These are phyloP conservation scores for Nannochloris sp. DNA, from an alignment of 139 green algal genomes.

Conservation along the genomic window DNA sequence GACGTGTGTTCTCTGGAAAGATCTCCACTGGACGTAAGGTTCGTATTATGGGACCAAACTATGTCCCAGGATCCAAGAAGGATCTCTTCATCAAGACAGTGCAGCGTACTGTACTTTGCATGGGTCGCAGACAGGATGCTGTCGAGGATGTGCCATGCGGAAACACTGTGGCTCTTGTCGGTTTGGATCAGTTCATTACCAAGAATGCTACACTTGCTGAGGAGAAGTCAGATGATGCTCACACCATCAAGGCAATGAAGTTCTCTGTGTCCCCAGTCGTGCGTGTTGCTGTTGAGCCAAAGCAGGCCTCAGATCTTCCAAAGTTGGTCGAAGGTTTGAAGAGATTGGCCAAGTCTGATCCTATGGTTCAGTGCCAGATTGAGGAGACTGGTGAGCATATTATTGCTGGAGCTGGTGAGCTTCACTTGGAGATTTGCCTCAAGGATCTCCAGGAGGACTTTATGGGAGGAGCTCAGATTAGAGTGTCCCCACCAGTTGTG, in stretches of 20 bases:
- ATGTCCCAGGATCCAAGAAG: slow-evolving; percentile 96
- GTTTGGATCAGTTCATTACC: slow-evolving; percentile 98
- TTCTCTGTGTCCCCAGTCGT: slow-evolving; percentile 96
- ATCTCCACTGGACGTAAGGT: slow-evolving; percentile 90
- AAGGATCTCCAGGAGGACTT: slow-evolving; percentile 99
- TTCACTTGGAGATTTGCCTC: slow-evolving; percentile 98
- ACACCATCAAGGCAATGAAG: slow-evolving; percentile 99
- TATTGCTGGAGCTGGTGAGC: slow-evolving; percentile 90
- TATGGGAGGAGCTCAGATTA: slow-evolving; percentile 96
- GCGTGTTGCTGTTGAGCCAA: slow-evolving; percentile 86
- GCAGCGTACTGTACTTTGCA: slow-evolving; percentile 99
- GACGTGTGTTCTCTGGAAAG: slow-evolving; percentile 88
- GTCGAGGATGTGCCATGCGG: slow-evolving; percentile 96
- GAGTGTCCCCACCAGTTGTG: slow-evolving; percentile 94
- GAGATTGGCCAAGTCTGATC: slow-evolving; percentile 94
- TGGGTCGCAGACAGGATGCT: slow-evolving; percentile 92
- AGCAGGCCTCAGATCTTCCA: slow-evolving; percentile 92
- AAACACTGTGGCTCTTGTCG: slow-evolving; percentile 97
- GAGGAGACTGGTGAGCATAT: slow-evolving; percentile 99
- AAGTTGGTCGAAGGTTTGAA: slow-evolving; percentile 99
- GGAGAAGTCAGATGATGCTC: slow-evolving; percentile 76
- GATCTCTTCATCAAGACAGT: slow-evolving; percentile 97
- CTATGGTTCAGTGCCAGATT: slow-evolving; percentile 97
- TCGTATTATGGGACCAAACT: slow-evolving; percentile 99
- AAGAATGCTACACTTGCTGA: slow-evolving; percentile 96